These are phyloP conservation scores for Coleophoma crateriformis DNA, from an alignment of 2,329 filamentous ascomycete species.

Conservation along the genomic window DNA sequence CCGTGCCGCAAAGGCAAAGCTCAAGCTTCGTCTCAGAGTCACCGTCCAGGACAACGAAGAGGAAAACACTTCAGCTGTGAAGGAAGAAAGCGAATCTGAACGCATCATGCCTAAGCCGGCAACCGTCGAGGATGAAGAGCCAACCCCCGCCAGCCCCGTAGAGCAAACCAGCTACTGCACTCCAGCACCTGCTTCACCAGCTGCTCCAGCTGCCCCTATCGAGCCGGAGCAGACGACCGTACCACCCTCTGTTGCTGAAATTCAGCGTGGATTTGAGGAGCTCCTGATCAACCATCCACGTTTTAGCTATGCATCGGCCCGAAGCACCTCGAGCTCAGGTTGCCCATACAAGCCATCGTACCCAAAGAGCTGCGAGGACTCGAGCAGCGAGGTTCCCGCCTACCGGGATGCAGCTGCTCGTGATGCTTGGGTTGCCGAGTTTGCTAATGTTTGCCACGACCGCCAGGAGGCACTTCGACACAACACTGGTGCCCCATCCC, in stretches of 20 bases:
- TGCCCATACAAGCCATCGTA: constrained; percentile 4
- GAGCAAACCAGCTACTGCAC: constrained; percentile 9
- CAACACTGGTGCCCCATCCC: constrained; percentile 3
- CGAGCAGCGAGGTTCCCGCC: constrained; percentile 19
- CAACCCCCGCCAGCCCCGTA: constrained; percentile 16
- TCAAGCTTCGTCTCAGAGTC: constrained; percentile 87
- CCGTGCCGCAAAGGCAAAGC: constrained; percentile 94
- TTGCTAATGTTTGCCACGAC: constrained; percentile 20
- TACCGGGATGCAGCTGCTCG: constrained; percentile 21
- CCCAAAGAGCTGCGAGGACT: constrained; percentile 9
- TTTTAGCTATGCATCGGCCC: not conserved
- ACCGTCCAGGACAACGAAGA: constrained; percentile 37
- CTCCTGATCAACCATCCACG: constrained; percentile 17
- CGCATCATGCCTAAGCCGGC: constrained; percentile 28
- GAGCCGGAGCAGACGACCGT: not conserved
- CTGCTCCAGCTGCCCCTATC: not conserved
- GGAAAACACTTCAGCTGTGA: constrained; percentile 6
- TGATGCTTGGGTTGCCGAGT: constrained; percentile 28
- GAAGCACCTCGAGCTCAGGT: constrained; percentile 5
- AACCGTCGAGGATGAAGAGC: constrained; percentile 43
- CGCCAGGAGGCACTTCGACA: constrained; percentile 11
- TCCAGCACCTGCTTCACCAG: not conserved
- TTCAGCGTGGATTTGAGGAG: constrained; percentile 23
- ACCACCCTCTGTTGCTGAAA: constrained; percentile 15
- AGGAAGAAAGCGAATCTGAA: constrained; percentile 3